phyloP scores from a whole-genome alignment of 73 alveolate genomes.

The Stentor coeruleus region DNA sequence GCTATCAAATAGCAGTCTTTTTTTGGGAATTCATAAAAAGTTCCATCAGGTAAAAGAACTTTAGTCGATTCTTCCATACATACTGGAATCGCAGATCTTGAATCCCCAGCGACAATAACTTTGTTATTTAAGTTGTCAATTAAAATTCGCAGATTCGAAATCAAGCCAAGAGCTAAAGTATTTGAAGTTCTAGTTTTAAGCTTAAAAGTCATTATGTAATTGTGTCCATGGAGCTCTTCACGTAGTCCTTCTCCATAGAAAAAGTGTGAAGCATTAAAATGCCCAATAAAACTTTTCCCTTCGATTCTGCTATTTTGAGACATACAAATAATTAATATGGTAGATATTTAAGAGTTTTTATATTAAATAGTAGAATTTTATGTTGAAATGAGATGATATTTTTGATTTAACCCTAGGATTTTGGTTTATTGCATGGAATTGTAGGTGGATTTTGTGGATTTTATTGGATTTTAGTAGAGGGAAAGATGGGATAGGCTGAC shows the following conservation, averaged over 20 bases:
- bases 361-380: too few relatives aligned
- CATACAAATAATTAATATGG: too few relatives aligned
- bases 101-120: not conserved
- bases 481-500: too few relatives aligned
- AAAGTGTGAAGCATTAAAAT: not conserved
- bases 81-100: not conserved
- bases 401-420: too few relatives aligned
- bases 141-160: not conserved
- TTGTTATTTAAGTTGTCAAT: not conserved
- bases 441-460: too few relatives aligned
- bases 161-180: too few relatives aligned
- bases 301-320: too few relatives aligned
- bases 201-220: not conserved
- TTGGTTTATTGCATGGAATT: too few relatives aligned
- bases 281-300: too few relatives aligned
- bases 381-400: too few relatives aligned
- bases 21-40: not conserved
- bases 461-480: too few relatives aligned
- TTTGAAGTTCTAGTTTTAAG: not conserved
- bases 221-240: constrained; percentile 8
- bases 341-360: too few relatives aligned
- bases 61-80: not conserved
- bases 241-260: not conserved
- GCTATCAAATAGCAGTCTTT: not conserved
- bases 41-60: not conserved